Percentiles rank a stretch among this genome's conserved stretches.
phyloP scores from a whole-genome alignment of 1,284 basidiomycete genomes.

The Fomitopsis betulina region DNA sequence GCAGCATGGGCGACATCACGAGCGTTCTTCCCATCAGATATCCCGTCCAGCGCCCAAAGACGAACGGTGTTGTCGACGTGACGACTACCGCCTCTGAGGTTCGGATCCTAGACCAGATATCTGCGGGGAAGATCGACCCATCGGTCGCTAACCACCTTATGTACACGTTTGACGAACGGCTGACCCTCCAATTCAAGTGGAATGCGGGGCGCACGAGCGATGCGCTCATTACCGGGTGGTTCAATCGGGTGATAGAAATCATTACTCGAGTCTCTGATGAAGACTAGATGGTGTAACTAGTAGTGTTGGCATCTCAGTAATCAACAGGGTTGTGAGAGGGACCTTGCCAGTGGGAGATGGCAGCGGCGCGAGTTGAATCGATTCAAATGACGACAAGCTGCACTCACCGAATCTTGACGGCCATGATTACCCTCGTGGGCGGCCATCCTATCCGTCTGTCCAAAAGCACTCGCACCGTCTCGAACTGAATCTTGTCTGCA shows the following conservation, averaged over 20 bases:
- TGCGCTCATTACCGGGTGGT: background rate
- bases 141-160: background rate
- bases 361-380: too few species aligned
- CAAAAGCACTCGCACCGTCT: background rate
- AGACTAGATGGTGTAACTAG: background rate
- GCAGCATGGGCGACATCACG: conserved; percentile 3
- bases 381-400: too few species aligned
- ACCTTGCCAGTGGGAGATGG: too few species aligned
- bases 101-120: background rate
- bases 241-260: background rate
- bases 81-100: background rate
- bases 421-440: background rate
- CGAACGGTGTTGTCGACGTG: background rate
- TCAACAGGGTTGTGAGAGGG: too few species aligned
- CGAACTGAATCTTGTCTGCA: background rate
- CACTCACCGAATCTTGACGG: background rate
- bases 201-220: background rate
- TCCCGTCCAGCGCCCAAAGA: background rate
- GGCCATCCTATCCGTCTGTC: background rate
- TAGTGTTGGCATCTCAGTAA: too few species aligned
- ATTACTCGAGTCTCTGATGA: background rate
- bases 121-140: background rate
- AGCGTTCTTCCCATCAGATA: background rate
- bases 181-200: conserved; percentile 2
- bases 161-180: conserved; percentile 3